These are phyloP conservation scores for Penicillium steckii DNA, from an alignment of 495 filamentous ascomycete genomes.

Conservation along the genomic window DNA sequence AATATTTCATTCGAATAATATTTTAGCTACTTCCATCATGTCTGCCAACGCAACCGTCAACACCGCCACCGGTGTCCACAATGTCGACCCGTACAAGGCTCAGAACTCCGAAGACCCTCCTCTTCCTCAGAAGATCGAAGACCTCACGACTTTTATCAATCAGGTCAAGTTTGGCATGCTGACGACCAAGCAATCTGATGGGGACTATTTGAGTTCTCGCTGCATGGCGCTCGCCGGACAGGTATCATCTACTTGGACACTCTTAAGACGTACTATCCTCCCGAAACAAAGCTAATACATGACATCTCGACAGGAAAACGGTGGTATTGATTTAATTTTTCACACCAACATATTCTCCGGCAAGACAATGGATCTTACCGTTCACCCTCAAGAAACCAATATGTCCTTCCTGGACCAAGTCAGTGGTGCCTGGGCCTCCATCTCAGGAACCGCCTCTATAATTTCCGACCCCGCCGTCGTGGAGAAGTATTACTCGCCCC, in stretches of 20 bases:
- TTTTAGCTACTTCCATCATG: conserved; percentile 20
- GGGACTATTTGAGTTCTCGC: conserved; percentile 68
- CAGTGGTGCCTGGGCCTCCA: conserved; percentile 75
- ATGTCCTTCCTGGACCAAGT: conserved; percentile 74
- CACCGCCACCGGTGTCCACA: conserved; percentile 56
- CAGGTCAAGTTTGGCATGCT: conserved; percentile 79
- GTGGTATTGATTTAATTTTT: conserved; percentile 86
- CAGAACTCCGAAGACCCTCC: conserved; percentile 64
- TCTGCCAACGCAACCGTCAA: conserved; percentile 47
- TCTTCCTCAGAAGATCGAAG: conserved; percentile 76
- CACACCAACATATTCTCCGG: conserved; percentile 91
- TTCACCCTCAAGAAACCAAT: conserved; percentile 72
- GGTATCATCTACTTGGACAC: conserved; percentile 40
- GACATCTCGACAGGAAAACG: conserved; percentile 56
- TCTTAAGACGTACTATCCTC: neutral
- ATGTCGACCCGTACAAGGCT: conserved; percentile 78
- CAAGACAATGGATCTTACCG: conserved; percentile 80
- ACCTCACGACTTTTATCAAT: conserved; percentile 65
- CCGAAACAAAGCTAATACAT: conserved; percentile 1
- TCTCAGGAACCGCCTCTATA: conserved; percentile 70
- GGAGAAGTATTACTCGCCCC: conserved; percentile 72
- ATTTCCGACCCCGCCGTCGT: conserved; percentile 65
- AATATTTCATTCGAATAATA: neutral
- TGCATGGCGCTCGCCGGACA: conserved; percentile 91
- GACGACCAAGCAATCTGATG: conserved; percentile 66